Evolutionary conservation across 2,329 filamentous ascomycete genomes (phyloP), one percentile per base, ranked within the genome.

Genomic region (Apiospora phragmitis): DNA sequence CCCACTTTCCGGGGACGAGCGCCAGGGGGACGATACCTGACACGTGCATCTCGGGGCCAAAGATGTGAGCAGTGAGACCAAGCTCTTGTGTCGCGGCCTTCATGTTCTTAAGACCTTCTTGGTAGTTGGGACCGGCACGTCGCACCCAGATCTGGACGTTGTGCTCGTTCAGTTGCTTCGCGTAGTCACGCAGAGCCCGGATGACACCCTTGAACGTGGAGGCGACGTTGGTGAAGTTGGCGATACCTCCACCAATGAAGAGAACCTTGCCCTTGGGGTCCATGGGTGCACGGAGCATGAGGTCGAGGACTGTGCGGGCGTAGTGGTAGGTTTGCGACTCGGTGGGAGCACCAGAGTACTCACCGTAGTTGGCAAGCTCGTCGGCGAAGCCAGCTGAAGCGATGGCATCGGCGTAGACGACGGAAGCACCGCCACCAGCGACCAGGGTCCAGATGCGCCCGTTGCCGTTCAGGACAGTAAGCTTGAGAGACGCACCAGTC

Each of bases 181-280:
- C 90, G 77, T 95, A 94, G 85, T 98, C 96, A 76, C 95, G 92
- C 75, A 99, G 90, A 72, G 96, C 96, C 77, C 94, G 93, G 83
- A 99, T 99, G 83, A 99, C 95, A 87, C 96, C 96, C 91, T 99
- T 99, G 93, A 99, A 99, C 75, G 96, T 99, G 78, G 93, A 96
- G 72, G 96, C 96, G 70, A 99, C 96, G 86, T 98, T 99, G 89
- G 96, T 99, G 88, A 99, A 99, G 92, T 99, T 99, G 89, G 96
- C 96, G 89, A 99, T 99, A 90, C 96, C 96, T 87, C 96, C 96
- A 84, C 96, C 96, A 77, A 99, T 98, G 90, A 99, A 99, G 75
- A 99, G 92, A 69, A 99, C 94, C 90, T 98, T 99, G 88, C 96
- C 96, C 80, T 98, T 92, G 73, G 93, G 89, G 83, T 90, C 88